phyloP scores from a whole-genome alignment of 2,329 filamentous ascomycete species.

The Exophiala sp. region DNA sequence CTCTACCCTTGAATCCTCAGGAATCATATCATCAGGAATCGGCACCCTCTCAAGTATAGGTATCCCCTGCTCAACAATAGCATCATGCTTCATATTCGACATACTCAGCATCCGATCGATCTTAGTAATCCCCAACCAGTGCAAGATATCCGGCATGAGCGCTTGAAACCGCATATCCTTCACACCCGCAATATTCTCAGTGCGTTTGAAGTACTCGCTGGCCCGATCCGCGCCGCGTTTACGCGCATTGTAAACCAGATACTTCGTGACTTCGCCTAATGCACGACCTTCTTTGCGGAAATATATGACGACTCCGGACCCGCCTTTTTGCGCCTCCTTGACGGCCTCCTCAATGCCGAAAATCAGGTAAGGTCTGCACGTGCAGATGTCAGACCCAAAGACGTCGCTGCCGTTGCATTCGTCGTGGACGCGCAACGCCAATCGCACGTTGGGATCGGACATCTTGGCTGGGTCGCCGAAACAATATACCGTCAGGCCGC shows the following conservation, averaged over 20 bases:
- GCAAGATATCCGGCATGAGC: slow-evolving; percentile 94
- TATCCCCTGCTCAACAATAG: slow-evolving; percentile 50
- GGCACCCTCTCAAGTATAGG: slow-evolving; percentile 87
- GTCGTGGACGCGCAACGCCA: slow-evolving; percentile 82
- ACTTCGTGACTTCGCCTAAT: slow-evolving; percentile 90
- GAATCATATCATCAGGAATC: slow-evolving; percentile 90
- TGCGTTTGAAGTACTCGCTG: slow-evolving; percentile 92
- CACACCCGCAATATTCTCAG: slow-evolving; percentile 97
- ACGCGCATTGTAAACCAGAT: slow-evolving; percentile 61
- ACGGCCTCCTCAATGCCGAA: slow-evolving; percentile 97
- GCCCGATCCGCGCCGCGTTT: slow-evolving; percentile 51
- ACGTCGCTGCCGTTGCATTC: slow-evolving; percentile 97
- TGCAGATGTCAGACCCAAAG: slow-evolving; percentile 97
- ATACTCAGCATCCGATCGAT: slow-evolving; percentile 98
- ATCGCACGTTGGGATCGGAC: slow-evolving; percentile 74
- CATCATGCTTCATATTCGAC: slow-evolving; percentile 69
- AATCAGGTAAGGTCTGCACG: slow-evolving; percentile 85
- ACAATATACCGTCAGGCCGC: slow-evolving; percentile 91
- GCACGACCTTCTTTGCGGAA: slow-evolving; percentile 97
- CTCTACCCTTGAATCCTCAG: slow-evolving; percentile 91
- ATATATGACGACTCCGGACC: slow-evolving; percentile 93
- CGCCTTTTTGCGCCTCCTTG: slow-evolving; percentile 91
- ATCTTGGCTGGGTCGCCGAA: slow-evolving; percentile 95
- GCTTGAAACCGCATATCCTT: slow-evolving; percentile 98
- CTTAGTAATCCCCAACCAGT: slow-evolving; percentile 98